These are phyloP conservation scores for Carex littledalei DNA, from an alignment of 176 grass and related monocot genomes.

Conservation along the genomic window DNA sequence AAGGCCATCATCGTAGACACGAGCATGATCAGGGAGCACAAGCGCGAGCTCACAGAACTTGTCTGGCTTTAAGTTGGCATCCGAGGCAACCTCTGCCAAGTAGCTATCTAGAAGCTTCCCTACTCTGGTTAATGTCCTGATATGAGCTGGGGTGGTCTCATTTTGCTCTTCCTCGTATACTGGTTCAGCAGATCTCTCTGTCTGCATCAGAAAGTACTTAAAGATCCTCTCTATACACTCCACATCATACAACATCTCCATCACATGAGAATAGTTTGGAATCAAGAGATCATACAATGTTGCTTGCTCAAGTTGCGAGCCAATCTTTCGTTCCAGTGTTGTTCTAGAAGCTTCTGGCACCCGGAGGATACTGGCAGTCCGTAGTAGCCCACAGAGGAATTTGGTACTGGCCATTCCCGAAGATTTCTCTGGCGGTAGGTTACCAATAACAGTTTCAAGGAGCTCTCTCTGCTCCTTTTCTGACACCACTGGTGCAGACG, in stretches of 20 bases:
- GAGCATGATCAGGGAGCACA: constrained; percentile 57
- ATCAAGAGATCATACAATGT: constrained; percentile 76
- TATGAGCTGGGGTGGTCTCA: constrained; percentile 14
- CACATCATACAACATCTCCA: constrained; percentile 83
- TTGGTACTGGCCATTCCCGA: constrained; percentile 45
- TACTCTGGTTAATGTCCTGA: constrained; percentile 39
- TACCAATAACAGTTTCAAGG: constrained; percentile 65
- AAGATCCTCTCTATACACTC: constrained; percentile 70
- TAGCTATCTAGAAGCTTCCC: constrained; percentile 85
- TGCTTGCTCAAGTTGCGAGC: constrained; percentile 56
- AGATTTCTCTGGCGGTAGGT: constrained; percentile 41
- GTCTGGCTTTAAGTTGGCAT: constrained; percentile 61
- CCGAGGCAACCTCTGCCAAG: constrained; percentile 78
- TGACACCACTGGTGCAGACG: constrained; percentile 56
- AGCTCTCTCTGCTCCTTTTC: constrained; percentile 71
- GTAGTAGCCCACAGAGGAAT: constrained; percentile 64
- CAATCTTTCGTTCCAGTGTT: constrained; percentile 64
- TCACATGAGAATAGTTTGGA: constrained; percentile 61
- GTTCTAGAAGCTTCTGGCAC: constrained; percentile 34
- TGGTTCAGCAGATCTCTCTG: background rate
- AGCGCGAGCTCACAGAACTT: constrained; percentile 73
- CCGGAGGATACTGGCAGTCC: constrained; percentile 66
- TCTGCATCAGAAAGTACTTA: constrained; percentile 41
- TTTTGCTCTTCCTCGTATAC: constrained; percentile 18
- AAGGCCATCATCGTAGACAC: constrained; percentile 77